Evolutionary conservation across 2,329 filamentous ascomycete genomes (phyloP).

Genomic region (Pseudogymnoascus sp.): DNA sequence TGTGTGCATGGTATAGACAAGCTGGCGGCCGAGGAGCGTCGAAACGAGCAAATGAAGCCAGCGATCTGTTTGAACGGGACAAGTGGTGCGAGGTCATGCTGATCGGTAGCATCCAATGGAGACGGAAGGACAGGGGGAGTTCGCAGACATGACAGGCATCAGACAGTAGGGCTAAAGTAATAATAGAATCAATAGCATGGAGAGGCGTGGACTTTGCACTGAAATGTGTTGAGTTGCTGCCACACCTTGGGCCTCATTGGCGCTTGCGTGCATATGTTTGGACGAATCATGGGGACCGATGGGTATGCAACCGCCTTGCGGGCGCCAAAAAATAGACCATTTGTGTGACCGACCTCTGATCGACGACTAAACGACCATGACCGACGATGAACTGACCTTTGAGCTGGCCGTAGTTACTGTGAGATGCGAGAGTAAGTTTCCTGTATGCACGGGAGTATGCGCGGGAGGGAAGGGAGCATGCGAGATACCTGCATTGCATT

Average conservation of each 20-base stretch:
- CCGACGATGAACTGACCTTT: background rate
- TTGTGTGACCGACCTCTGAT: background rate
- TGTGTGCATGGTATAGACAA: background rate
- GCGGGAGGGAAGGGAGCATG: conserved; percentile 4
- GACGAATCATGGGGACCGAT: background rate
- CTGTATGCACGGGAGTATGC: conserved; percentile 5
- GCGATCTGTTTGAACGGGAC: conserved; percentile 2
- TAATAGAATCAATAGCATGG: conserved; percentile 5
- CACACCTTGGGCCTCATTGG: background rate
- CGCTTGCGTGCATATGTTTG: conserved; percentile 5
- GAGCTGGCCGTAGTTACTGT: background rate
- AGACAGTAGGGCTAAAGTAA: background rate
- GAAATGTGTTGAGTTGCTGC: background rate
- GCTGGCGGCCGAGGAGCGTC: background rate
- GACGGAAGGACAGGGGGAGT: background rate
- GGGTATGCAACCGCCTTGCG: background rate
- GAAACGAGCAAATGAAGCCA: conserved; percentile 1
- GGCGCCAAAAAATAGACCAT: conserved; percentile 4
- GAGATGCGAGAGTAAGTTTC: background rate
- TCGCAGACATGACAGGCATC: background rate
- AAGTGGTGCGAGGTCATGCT: conserved; percentile 6
- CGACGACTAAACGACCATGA: background rate
- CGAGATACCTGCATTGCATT: conserved; percentile 3
- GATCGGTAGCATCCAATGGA: conserved; percentile 5
- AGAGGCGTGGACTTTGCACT: background rate